These are phyloP conservation scores for Aquilaria yunnanensis DNA, from an alignment of 345 rosid genomes.

Conservation along the genomic window DNA sequence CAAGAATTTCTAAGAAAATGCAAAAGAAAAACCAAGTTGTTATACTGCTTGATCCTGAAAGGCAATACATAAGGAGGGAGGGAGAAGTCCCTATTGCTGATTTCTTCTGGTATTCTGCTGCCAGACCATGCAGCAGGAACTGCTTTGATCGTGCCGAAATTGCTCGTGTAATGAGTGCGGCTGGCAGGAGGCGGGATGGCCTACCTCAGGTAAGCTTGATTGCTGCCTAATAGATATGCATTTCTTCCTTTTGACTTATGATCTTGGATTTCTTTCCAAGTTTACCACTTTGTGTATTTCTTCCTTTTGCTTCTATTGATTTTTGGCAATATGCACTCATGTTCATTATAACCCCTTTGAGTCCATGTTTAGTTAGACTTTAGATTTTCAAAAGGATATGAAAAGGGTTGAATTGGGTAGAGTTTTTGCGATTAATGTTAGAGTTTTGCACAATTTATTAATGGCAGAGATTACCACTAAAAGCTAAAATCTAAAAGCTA, in stretches of 20 bases:
- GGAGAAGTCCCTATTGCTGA: conserved; percentile 89
- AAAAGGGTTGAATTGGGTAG: no score
- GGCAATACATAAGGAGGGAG: conserved; percentile 74
- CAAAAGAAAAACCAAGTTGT: conserved; percentile 83
- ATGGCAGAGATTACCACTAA: no score
- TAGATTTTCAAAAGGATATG: no score
- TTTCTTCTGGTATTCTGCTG: conserved; percentile 91
- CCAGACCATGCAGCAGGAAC: conserved; percentile 90
- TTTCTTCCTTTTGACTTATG: conserved; percentile 9
- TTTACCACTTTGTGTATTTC: background rate
- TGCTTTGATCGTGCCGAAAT: conserved; percentile 96
- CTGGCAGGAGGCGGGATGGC: conserved; percentile 82
- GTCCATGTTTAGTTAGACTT: no score
- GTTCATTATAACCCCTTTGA: no score
- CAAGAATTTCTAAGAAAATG: conserved; percentile 75
- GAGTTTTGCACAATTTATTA: no score
- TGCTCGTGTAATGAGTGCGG: conserved; percentile 94
- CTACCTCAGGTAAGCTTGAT: conserved; percentile 63
- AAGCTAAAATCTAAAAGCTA: no score
- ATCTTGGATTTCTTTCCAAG: background rate
- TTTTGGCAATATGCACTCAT: background rate
- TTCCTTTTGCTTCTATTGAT: background rate
- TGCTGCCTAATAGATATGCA: conserved; percentile 7
- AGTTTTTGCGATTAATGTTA: no score
- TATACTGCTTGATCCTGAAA: conserved; percentile 82